Conservation (phyloP, 345 rosid species). For the Psidium friedrichsthalianum region DNA sequence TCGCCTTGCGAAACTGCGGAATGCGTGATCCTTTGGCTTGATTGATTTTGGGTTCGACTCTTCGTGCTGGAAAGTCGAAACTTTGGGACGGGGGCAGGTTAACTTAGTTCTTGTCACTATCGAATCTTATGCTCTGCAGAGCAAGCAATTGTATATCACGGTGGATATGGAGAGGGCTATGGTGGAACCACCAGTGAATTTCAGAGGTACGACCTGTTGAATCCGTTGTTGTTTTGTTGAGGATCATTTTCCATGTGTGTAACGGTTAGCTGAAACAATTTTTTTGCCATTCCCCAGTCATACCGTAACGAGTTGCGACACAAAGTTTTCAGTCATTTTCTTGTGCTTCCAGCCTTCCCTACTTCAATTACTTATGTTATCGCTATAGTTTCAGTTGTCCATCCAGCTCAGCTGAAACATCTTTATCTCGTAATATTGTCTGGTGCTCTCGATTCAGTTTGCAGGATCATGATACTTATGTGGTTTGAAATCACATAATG, state of each 20-base stretch:
- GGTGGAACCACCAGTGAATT: constrained; percentile 20
- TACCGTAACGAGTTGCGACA: neutral
- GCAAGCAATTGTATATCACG: constrained; percentile 46
- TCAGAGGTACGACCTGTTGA: neutral
- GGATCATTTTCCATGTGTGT: neutral
- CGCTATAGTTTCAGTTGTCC: neutral
- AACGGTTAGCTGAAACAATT: neutral
- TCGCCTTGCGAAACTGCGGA: neutral
- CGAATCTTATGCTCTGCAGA: constrained; percentile 26
- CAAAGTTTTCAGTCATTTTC: neutral
- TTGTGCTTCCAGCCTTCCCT: neutral
- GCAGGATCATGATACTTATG: neutral
- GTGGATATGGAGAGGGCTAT: constrained; percentile 43
- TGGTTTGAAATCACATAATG: neutral
- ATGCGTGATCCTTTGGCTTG: neutral
- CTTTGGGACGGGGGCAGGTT: neutral
- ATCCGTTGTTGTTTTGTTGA: neutral
- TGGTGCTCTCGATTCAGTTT: neutral
- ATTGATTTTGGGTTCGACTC: neutral
- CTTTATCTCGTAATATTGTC: neutral
- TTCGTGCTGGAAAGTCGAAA: neutral
- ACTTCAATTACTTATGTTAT: neutral
- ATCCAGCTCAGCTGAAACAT: neutral
- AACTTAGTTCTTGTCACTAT: neutral
- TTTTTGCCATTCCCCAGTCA: neutral